Conservation (phyloP, 2,329 filamentous ascomycete species). For the Aspergillus phoenicis region DNA sequence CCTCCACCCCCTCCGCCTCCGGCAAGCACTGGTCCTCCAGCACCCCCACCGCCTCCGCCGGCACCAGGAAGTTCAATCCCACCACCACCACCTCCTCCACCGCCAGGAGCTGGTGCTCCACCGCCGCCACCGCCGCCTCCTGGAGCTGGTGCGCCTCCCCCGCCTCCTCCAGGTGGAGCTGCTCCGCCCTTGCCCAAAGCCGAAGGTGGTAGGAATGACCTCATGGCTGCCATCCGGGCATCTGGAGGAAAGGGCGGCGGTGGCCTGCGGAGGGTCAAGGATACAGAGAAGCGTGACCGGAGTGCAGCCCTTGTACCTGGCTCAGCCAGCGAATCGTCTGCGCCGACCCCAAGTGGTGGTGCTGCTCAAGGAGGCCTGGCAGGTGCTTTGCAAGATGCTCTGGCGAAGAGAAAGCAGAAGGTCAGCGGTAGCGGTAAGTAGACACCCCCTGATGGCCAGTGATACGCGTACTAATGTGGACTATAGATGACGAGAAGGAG, state of each 20-base stretch:
- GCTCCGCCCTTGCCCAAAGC: conserved; percentile 48
- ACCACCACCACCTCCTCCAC: conserved; percentile 32
- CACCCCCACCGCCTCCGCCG: conserved; percentile 34
- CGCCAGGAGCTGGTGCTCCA: conserved; percentile 37
- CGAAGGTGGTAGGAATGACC: conserved; percentile 44
- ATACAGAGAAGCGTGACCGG: conserved; percentile 50
- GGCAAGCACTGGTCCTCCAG: conserved; percentile 38
- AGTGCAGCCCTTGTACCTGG: conserved; percentile 49
- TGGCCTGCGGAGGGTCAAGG: conserved; percentile 50
- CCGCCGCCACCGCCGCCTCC: conserved; percentile 53
- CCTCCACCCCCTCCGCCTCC: conserved; percentile 39
- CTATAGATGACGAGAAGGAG: conserved; percentile 49
- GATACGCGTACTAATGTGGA: conserved; percentile 27
- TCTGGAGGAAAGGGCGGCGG: conserved; percentile 57
- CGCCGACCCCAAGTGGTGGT: conserved; percentile 56
- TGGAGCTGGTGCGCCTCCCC: conserved; percentile 39
- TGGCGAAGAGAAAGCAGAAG: conserved; percentile 86
- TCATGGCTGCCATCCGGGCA: conserved; percentile 54
- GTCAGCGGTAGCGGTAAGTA: conserved; percentile 91
- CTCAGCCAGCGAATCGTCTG: conserved; percentile 62
- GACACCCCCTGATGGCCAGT: background rate
- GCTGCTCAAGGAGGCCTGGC: conserved; percentile 66
- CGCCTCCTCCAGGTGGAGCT: conserved; percentile 38
- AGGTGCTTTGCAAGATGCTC: conserved; percentile 75
- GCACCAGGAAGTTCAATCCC: conserved; percentile 4